Evolutionary conservation across 1,139 yeast species (phyloP).

Genomic region (Yueomyces sp.): DNA sequence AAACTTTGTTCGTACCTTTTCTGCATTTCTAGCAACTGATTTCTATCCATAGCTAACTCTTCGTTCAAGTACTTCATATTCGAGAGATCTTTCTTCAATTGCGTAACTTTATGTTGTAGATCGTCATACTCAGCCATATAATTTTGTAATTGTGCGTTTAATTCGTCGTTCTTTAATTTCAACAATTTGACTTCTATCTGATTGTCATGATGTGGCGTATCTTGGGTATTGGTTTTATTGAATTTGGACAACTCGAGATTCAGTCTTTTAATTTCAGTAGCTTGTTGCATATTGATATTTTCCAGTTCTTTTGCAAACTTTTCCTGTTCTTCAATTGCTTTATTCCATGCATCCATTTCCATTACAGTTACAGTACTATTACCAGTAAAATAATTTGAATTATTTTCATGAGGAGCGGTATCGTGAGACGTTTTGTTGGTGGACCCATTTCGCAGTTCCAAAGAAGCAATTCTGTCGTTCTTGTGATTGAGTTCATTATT

Average conservation of each 20-base stretch:
- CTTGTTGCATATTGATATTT: slow-evolving; percentile 35
- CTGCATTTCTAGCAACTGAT: slow-evolving; percentile 24
- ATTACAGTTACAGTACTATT: slow-evolving; percentile 16
- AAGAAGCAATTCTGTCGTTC: slow-evolving; percentile 14
- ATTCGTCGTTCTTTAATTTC: slow-evolving; percentile 31
- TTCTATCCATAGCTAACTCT: slow-evolving; percentile 27
- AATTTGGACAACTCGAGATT: slow-evolving; percentile 31
- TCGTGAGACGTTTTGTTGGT: background rate
- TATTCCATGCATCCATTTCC: slow-evolving; percentile 28
- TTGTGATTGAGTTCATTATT: slow-evolving; percentile 10
- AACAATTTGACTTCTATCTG: background rate
- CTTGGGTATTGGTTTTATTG: no score
- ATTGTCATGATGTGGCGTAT: background rate
- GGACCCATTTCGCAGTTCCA: slow-evolving; percentile 8
- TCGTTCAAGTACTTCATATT: slow-evolving; percentile 21
- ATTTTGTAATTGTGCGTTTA: slow-evolving; percentile 39
- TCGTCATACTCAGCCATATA: slow-evolving; percentile 22
- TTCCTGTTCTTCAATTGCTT: slow-evolving; percentile 44
- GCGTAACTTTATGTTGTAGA: slow-evolving; percentile 4
- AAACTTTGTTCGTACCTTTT: slow-evolving; percentile 23
- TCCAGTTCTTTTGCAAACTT: slow-evolving; percentile 46
- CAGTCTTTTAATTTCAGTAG: slow-evolving; percentile 35
- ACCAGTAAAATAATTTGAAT: slow-evolving; percentile 11
- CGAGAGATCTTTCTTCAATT: slow-evolving; percentile 20
- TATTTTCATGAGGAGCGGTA: slow-evolving; percentile 6